Evolutionary conservation across 2,329 filamentous ascomycete species (phyloP), one percentile per base, ranked within the genome.

Genomic region (Calonectria pteridis): DNA sequence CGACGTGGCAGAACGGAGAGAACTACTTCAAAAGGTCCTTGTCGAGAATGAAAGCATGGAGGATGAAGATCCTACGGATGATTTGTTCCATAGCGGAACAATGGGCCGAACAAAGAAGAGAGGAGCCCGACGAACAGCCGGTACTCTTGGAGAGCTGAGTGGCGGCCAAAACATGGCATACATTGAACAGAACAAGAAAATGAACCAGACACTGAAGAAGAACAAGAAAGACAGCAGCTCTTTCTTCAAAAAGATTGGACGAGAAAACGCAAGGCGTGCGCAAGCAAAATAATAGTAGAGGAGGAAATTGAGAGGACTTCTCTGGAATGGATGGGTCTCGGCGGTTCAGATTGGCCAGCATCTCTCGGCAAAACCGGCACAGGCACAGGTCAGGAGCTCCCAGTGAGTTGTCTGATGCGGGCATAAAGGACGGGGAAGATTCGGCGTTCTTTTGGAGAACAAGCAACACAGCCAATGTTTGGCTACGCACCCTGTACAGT

Each of bases 151-250:
- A 65, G 96, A 97, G 79, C 89, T 98, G 70, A 95, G 94, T 69
- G 97, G 97, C 71, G 97, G 96, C 0, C 94, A 98, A 82, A 95
- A 97, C 82, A 98, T 99, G 97, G 96, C 96, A n/a, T 98, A 96
- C 83, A 92, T 95, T 71, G 94, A 96, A 84, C 93, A 94, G 84
- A 95, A 94, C 84, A 93, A 93, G 87, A 92, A 89, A 79, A 88
- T 89, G 77, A 95, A 94, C 81, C 82, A 84, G 63, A 72, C 80
- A 2, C 71, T 84, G 23, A 86, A 83, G 77, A 84, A 84, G 77
- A 82, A 82, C 49, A 86, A 85, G 80, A 84, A 84, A 75, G 84
- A 86, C 68, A 84, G 83, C 75, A 81, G 81, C 69, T 73, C 83
- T 1, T 86, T 86, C 75, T 87, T 87, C 81, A 86, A 86, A 78